phyloP scores from a whole-genome alignment of 2,329 filamentous ascomycete genomes.

The Eutypella sp. region DNA sequence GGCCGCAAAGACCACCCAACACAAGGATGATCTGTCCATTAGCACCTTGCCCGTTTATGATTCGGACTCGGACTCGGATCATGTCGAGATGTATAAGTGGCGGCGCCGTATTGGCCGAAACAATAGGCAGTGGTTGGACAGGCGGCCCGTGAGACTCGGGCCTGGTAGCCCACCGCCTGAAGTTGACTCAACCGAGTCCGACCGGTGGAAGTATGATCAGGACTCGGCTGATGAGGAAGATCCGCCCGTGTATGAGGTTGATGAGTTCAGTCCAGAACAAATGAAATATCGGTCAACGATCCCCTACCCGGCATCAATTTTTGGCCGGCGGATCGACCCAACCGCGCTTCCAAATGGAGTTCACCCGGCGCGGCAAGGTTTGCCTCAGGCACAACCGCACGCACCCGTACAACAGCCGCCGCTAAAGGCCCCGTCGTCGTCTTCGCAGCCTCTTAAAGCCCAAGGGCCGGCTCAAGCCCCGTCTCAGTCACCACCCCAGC shows the following conservation, averaged over 20 bases:
- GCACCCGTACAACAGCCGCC: slow-evolving; percentile 2
- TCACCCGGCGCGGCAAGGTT: slow-evolving; percentile 13
- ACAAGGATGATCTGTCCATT: slow-evolving; percentile 29
- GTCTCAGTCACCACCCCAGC: slow-evolving; percentile 8
- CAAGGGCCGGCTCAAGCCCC: slow-evolving; percentile 6
- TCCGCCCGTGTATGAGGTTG: slow-evolving; percentile 67
- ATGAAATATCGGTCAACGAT: slow-evolving; percentile 58
- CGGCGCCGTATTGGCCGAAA: slow-evolving; percentile 79
- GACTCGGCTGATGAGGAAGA: slow-evolving; percentile 76
- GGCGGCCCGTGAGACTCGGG: slow-evolving; percentile 55
- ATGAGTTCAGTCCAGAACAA: slow-evolving; percentile 60
- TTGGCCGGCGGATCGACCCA: slow-evolving; percentile 30
- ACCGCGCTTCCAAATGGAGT: slow-evolving; percentile 13
- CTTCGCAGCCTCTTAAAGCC: background rate
- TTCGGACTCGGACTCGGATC: slow-evolving; percentile 36
- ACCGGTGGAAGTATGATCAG: slow-evolving; percentile 82
- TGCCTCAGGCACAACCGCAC: slow-evolving; percentile 16
- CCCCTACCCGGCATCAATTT: slow-evolving; percentile 37
- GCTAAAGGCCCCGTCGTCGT: slow-evolving; percentile 2
- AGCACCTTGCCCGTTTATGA: slow-evolving; percentile 41
- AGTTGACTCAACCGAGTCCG: slow-evolving; percentile 35
- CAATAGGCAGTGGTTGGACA: slow-evolving; percentile 83
- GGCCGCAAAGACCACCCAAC: slow-evolving; percentile 24
- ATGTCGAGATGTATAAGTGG: slow-evolving; percentile 57
- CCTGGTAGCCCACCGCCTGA: slow-evolving; percentile 27